Base-by-base conservation (phyloP, 805 yeast genomes). In the Naumovozyma dairenensis region DNA sequence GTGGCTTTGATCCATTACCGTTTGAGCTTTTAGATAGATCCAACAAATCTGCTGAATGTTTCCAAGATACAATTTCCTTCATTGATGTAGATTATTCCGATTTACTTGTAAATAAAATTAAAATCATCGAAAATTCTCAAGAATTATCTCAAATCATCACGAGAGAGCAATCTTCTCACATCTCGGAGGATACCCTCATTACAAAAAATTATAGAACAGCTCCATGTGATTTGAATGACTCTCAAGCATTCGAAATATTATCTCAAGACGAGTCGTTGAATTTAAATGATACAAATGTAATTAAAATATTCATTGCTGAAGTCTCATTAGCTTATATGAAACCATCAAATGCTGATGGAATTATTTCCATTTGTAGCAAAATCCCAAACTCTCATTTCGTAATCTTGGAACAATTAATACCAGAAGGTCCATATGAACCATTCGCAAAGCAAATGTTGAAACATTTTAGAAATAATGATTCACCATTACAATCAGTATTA, bases 241-340 rank as follows among this genome's bases (percentile, higher is more conserved):
- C 51, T 2, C 44, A 44, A 1, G 44, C 66, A 5, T 77, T 70
- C 38, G 40, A 55, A 14, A 37, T 45, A 19, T 13, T 51, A 15
- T 18, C 26, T 1, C 10, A 21, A n/a, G 30, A 29, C 4, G 21
- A 47, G 15, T 22, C 48, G 22, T 10, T 7, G 22, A 35, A 38
- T 10, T 31, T 53, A 7, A 28, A 40, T 7, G 47, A 39, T 19
- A 43, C 54, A 1, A 45, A 57, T n/a, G 45, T 63, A 2, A 57
- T 68, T 4, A 73, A 67, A 29, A 64, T 82, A 2, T 83, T 79
- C 48, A 66, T 84, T 25, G 89, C 93, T 1, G 94, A 82, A 52
- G 93, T 83, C 4, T 81, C 93, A 0, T 57, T 83, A 35, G 86
- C 89, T 0, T 83, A 82, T 52, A 82, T 83, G 92, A 62, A 66